A percentile compares a stretch with the other conserved stretches of the same genome.
Conservation (phyloP, 495 filamentous ascomycete species). For the Penicillium odoratum region DNA sequence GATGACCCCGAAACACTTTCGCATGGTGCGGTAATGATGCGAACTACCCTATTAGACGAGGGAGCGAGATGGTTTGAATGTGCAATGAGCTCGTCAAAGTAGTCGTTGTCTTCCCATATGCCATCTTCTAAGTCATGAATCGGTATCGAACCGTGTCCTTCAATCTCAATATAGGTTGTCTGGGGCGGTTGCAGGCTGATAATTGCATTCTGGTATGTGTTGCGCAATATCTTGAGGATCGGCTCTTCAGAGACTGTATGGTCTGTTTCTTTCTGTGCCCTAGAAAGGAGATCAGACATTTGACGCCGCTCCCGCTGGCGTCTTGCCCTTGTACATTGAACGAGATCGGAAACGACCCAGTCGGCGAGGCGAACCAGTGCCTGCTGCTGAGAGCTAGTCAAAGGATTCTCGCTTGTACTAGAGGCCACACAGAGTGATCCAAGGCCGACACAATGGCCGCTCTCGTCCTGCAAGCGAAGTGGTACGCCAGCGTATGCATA, state of each 20-base stretch:
- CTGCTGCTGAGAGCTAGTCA: conserved; percentile 17
- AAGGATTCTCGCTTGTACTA: conserved; percentile 11
- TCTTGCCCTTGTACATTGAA: conserved; percentile 14
- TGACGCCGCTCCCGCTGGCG: conserved; percentile 15
- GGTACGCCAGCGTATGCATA: conserved; percentile 18
- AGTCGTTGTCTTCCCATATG: conserved; percentile 19
- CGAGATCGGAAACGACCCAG: conserved; percentile 21
- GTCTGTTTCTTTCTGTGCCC: conserved; percentile 4
- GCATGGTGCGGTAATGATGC: conserved; percentile 12
- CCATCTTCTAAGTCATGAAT: conserved; percentile 9
- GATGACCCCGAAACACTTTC: conserved; percentile 16
- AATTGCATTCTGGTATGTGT: neutral
- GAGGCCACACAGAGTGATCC: conserved; percentile 22
- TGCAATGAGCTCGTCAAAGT: conserved; percentile 16
- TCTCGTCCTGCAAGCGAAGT: conserved; percentile 16
- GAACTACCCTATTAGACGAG: conserved; percentile 5
- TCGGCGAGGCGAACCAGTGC: conserved; percentile 18
- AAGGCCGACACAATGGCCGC: conserved; percentile 14
- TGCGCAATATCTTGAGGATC: neutral
- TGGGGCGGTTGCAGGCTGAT: conserved; percentile 9
- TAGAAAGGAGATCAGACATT: conserved; percentile 15
- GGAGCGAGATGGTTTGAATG: conserved; percentile 11
- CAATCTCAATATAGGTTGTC: conserved; percentile 10
- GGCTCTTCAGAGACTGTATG: neutral
- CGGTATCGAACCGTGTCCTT: conserved; percentile 7